phyloP scores from a whole-genome alignment of 2,329 filamentous ascomycete species.

The Neonectria ditissima region DNA sequence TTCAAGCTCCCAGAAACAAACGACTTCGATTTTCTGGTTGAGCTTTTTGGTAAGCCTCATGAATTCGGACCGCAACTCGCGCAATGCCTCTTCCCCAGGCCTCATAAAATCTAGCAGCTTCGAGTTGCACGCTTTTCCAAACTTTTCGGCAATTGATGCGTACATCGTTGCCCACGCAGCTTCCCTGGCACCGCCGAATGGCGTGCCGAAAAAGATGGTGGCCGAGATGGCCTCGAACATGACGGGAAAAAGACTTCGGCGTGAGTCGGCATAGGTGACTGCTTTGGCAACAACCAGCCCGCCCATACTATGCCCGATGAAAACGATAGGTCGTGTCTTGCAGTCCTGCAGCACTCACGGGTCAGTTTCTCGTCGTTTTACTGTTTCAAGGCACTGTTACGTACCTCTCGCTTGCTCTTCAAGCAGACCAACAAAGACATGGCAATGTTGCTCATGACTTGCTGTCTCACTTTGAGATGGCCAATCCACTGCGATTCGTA shows the following conservation, averaged over 20 bases:
- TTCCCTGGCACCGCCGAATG: constrained; percentile 53
- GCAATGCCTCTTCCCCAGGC: constrained; percentile 53
- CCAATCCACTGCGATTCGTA: constrained; percentile 57
- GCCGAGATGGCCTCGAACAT: constrained; percentile 57
- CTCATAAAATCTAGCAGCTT: constrained; percentile 56
- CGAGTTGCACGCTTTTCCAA: constrained; percentile 49
- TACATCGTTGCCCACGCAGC: constrained; percentile 54
- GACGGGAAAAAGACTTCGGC: constrained; percentile 50
- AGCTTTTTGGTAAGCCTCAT: constrained; percentile 50
- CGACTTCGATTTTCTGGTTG: constrained; percentile 51
- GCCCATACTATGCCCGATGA: constrained; percentile 59
- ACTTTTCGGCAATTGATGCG: constrained; percentile 49
- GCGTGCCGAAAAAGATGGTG: constrained; percentile 56
- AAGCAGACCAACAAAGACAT: constrained; percentile 52
- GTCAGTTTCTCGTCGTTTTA: neutral
- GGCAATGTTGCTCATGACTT: constrained; percentile 55
- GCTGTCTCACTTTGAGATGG: constrained; percentile 53
- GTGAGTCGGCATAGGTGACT: constrained; percentile 45
- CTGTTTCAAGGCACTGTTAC: neutral
- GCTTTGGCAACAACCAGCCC: constrained; percentile 58
- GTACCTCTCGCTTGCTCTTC: constrained; percentile 51
- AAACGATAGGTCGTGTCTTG: constrained; percentile 52
- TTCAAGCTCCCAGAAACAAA: constrained; percentile 56
- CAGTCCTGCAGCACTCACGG: neutral
- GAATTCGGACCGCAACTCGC: constrained; percentile 55